These are phyloP conservation scores for Lodderomyces parapsilosis DNA, from an alignment of 1,139 yeast genomes.

Conservation along the genomic window DNA sequence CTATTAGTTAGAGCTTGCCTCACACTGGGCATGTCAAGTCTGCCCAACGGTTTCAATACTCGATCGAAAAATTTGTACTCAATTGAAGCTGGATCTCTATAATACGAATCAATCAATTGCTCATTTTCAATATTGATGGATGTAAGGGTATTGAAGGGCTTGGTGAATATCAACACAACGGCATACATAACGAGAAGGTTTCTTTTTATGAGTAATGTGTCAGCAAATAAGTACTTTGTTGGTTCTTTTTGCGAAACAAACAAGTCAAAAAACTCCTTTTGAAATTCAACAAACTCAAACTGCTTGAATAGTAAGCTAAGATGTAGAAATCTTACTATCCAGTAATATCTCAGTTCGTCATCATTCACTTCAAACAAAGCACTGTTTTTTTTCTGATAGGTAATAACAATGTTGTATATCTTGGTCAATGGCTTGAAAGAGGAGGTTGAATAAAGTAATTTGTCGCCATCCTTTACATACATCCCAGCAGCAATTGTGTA, in stretches of 20 bases:
- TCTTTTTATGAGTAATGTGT: slow-evolving; percentile 17
- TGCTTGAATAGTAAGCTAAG: slow-evolving; percentile 26
- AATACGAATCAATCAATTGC: slow-evolving; percentile 22
- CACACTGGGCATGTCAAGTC: slow-evolving; percentile 17
- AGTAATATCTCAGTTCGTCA: slow-evolving; percentile 22
- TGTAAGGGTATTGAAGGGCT: slow-evolving; percentile 30
- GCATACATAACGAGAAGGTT: slow-evolving; percentile 26
- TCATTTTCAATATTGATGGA: slow-evolving; percentile 19
- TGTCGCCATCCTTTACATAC: slow-evolving; percentile 9
- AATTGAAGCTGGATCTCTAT: slow-evolving; percentile 15
- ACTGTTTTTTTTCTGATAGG: slow-evolving; percentile 26
- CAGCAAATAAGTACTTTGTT: slow-evolving; percentile 7
- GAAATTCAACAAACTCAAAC: slow-evolving; percentile 24
- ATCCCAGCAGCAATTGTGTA: slow-evolving; percentile 3
- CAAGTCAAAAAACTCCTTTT: slow-evolving; percentile 21
- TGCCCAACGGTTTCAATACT: slow-evolving; percentile 19
- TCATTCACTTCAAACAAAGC: slow-evolving; percentile 11
- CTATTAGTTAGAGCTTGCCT: slow-evolving; percentile 13
- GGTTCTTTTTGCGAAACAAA: slow-evolving; percentile 12
- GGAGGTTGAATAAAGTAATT: slow-evolving; percentile 9
- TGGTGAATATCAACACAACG: slow-evolving; percentile 24
- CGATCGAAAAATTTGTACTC: slow-evolving; percentile 19
- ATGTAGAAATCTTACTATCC: slow-evolving; percentile 23
- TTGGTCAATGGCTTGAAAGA: slow-evolving; percentile 19
- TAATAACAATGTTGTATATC: slow-evolving; percentile 20